Evolutionary conservation across 78 protist genomes (phyloP).

Genomic region (Pelomyxa schiedti): DNA sequence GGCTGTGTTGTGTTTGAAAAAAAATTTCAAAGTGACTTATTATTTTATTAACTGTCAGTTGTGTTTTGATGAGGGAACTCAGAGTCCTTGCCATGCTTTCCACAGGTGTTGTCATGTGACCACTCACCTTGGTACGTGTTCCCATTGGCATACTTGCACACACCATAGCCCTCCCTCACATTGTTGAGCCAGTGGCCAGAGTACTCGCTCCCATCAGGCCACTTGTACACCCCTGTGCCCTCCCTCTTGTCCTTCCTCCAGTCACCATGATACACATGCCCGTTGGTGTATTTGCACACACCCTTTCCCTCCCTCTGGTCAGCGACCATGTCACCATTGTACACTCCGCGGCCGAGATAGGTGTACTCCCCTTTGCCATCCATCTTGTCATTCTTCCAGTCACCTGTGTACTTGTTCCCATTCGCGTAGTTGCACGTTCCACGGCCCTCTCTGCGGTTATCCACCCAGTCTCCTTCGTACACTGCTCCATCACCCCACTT

Average conservation of each 20-base stretch:
- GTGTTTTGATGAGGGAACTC: too few relatives aligned
- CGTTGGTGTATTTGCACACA: background rate
- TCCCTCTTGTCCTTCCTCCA: background rate
- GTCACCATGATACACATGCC: background rate
- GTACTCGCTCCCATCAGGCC: background rate
- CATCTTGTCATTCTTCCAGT: background rate
- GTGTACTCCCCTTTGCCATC: background rate
- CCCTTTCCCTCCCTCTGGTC: background rate
- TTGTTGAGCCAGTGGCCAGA: background rate
- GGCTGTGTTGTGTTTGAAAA: too few relatives aligned
- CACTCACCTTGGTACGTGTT: background rate
- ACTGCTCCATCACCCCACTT: background rate
- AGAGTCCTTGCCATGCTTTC: too few relatives aligned
- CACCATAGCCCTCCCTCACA: background rate
- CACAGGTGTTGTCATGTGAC: too few relatives aligned
- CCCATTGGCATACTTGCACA: background rate
- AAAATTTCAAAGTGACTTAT: too few relatives aligned
- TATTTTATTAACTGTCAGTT: too few relatives aligned
- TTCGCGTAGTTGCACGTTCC: background rate
- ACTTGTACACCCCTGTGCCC: too few relatives aligned
- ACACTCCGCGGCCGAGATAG: background rate
- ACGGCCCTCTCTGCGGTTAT: background rate
- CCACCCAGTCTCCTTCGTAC: conserved; percentile 3
- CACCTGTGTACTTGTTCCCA: background rate
- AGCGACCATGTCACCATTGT: background rate